Evolutionary conservation across 2,329 filamentous ascomycete genomes (phyloP).

Genomic region (Ceratocystis smalleyi): DNA sequence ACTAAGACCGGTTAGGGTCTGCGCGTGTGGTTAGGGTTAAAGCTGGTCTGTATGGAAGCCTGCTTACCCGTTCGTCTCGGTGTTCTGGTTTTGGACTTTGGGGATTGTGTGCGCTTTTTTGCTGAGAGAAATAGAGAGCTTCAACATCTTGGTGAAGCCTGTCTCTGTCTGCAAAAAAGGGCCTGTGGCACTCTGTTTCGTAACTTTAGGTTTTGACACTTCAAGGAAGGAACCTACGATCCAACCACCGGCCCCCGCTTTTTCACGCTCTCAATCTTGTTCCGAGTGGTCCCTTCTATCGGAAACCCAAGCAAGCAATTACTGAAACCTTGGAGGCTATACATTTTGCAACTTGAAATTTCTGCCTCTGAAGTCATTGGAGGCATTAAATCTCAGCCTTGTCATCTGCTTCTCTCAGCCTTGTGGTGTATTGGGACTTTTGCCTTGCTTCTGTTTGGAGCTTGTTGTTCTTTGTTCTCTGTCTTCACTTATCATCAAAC

Average conservation of each 20-base stretch:
- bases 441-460: constrained; percentile 1
- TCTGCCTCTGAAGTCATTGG: not conserved
- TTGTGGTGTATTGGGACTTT: constrained; percentile 3
- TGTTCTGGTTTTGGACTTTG: no score
- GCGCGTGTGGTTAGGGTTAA: not conserved
- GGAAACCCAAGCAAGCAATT: not conserved
- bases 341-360: not conserved
- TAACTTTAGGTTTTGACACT: not conserved
- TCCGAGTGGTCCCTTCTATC: not conserved
- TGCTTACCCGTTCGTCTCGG: no score
- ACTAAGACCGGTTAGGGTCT: not conserved
- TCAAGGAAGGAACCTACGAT: not conserved
- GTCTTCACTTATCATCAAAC: not conserved
- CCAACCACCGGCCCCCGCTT: constrained; percentile 1
- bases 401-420: not conserved
- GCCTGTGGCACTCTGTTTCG: not conserved
- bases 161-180: not conserved
- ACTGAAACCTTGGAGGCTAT: not conserved
- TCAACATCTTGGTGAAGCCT: no score
- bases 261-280: not conserved
- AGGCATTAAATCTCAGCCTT: not conserved
- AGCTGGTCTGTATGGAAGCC: no score
- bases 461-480: not conserved
- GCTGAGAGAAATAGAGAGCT: no score
- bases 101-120: no score